Evolutionary conservation across 495 filamentous ascomycete species (phyloP), one percentile per base, ranked within the genome.

Genomic region (Xylaria intraflava): DNA sequence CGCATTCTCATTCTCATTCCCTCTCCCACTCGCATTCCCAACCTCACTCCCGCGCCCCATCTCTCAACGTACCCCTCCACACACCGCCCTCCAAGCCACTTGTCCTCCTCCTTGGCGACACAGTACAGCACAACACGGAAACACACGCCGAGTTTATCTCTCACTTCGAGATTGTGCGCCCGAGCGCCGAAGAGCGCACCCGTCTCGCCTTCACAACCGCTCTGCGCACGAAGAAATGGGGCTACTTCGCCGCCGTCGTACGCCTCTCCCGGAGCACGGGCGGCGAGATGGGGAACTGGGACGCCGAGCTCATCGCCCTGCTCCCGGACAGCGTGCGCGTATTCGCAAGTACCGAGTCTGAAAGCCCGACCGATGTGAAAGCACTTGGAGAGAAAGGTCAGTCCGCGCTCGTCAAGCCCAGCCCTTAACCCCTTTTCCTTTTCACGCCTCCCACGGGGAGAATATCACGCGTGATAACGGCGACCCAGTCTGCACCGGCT

Each of bases 271-370:
- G 85, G 86, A 84, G 84, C 47, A 86, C 81, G 0, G 85, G 86
- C 3, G 82, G 81, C 10, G 87, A 89, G 70, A 88, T 90, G 86
- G 84, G 84, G 12, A 69, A 72, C 43, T 91, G 87, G 87, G 85
- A 90, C 62, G 69, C 70, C 29, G 86, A 90, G 63, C 67, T 89
- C 39, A 83, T 90, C 30, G 65, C 71, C 3, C 62, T 88, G 29
- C 71, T 91, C 11, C 87, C 87, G 0, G 57, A 71, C 22, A 78
- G 76, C 4, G 82, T 86, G 55, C 82, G 76, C 62, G 78, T 89
- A 1, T 87, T 83, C 67, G 84, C 86, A 14, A 83, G 80, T 56
- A 85, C 87, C 3, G 87, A 86, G 11, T 83, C 87, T 12, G 86
- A 85, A 3, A 35, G 10, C 14, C 16, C 4, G 89, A 83, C 58